Evolutionary conservation across 805 yeast genomes (phyloP), one percentile per base, ranked within the genome.

Genomic region (Vanderwaltozyma tropicalis): DNA sequence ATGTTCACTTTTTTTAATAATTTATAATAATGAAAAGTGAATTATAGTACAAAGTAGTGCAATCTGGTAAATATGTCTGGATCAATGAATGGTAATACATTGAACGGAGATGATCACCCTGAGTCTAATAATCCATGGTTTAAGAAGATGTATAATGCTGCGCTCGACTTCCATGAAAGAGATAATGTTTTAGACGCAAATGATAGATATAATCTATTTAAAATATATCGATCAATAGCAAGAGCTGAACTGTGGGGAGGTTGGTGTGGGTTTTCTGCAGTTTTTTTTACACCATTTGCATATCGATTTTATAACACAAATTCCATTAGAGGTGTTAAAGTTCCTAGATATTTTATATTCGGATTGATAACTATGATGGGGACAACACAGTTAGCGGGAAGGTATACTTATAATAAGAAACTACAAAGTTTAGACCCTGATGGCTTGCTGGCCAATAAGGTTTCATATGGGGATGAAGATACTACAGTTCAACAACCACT

Each of bases 111-210:
- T 22, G 25, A 8, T 8, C 11, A 22, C 25, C 11, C 7, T 8
- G 37, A 24, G 17, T 30, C 49, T n/a, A 42, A 47, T 11, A 45
- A 45, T 21, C 56, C 59, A 5, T 57, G 63, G 63, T 51, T 59
- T 31, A 43, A 61, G 31, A 61, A 59, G 33, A 71, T 72, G 1
- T 64, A 63, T 41, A 44, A 61, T 12, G 48, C 54, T n/a, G 75
- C 76, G 2, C 53, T 67, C 37, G 55, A 61, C 21, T 72, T 75
- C 48, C 71, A 73, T 43, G 71, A 72, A 29, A 62, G 61, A 28
- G 81, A 75, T 43, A 67, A 65, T 27, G 50, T 44, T 5, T 50
- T 75, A 30, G 62, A 61, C 16, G 42, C 59, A 1, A 49, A 52
- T 5, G 76, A 75, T 33, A 52, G 81, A 29, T 46, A 51, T 15